Evolutionary conservation across 2,329 filamentous ascomycete genomes (phyloP), one percentile per base, ranked within the genome.

Genomic region (Penicillium oxalicum): DNA sequence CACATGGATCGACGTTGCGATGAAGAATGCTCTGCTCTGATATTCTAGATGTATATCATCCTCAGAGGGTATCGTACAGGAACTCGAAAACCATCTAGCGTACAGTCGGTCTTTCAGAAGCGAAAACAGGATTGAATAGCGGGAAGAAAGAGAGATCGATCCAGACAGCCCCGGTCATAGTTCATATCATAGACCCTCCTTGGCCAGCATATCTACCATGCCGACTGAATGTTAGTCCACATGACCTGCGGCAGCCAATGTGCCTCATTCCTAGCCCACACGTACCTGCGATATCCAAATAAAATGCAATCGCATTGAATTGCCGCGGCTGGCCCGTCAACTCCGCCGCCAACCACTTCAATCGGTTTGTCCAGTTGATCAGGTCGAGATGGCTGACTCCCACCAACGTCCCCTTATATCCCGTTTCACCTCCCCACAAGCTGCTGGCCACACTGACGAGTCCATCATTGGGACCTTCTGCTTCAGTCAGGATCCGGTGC

Each of bases 251-350:
- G 18, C 2, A 18, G 2, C 18, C 2, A 18, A 18, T 18, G 18
- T 18, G 18, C 18, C 18, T 18, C 18, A 18, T 18, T 18, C 1
- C 18, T 5, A 27, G 33, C 6, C 1, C 12, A 12, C 13, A 9
- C 47, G 29, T 70, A 84, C 74, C 84, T 68, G 74, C 84, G 54
- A 84, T 82, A 53, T 89, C 72, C 74, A 82, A 60, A 79, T 80
- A 75, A 73, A 87, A 73, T 70, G 75, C 70, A 64, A 83, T 66
- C 63, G 86, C 72, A 80, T 84, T 84, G 64, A 84, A 84, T 74
- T 75, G 80, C 56, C 73, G 70, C 62, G 75, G 77, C 49, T 76
- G 76, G 4, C 81, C 78, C 2, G 76, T 77, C 45, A 83, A 58
- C 49, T 76, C 71, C 62, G 77, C 80, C 42, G 80, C 70, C 49